phyloP scores from a whole-genome alignment of 495 filamentous ascomycete species.

The Astrothelium macrocarpum region DNA sequence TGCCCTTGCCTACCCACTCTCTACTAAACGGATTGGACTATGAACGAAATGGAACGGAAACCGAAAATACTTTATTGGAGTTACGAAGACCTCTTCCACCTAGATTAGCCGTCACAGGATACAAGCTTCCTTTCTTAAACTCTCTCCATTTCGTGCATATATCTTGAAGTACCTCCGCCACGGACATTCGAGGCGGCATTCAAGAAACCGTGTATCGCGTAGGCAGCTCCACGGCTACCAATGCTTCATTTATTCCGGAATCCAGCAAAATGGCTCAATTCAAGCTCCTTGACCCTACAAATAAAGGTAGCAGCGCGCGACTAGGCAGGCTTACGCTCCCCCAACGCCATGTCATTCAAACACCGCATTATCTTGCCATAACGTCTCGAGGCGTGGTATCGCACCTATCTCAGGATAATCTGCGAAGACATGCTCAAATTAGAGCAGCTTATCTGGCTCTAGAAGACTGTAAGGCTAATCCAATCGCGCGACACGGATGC shows the following conservation, averaged over 20 bases:
- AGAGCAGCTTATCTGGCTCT: slow-evolving; percentile 68
- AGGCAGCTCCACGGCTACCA: too few species aligned
- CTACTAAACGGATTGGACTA: too few species aligned
- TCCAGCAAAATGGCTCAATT: slow-evolving; percentile 30
- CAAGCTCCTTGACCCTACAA: slow-evolving; percentile 26
- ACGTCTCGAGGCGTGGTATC: slow-evolving; percentile 77
- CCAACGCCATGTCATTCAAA: slow-evolving; percentile 53
- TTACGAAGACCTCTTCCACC: too few species aligned
- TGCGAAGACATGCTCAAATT: slow-evolving; percentile 53
- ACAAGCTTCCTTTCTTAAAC: too few species aligned
- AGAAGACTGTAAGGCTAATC: slow-evolving; percentile 72
- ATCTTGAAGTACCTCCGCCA: too few species aligned
- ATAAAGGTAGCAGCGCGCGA: slow-evolving; percentile 16
- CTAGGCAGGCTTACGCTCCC: slow-evolving; percentile 54
- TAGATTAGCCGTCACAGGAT: too few species aligned
- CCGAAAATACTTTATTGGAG: too few species aligned
- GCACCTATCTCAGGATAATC: slow-evolving; percentile 79
- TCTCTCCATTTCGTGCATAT: too few species aligned
- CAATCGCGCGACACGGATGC: slow-evolving; percentile 19
- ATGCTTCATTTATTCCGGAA: not conserved
- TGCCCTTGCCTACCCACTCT: too few species aligned
- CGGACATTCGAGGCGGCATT: not conserved
- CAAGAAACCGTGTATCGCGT: too few species aligned
- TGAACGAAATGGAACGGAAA: too few species aligned
- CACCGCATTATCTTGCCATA: slow-evolving; percentile 69